Evolutionary conservation across 306 rosid genomes (phyloP), one percentile per base, ranked within the genome.

Genomic region (Calophaca sinica): DNA sequence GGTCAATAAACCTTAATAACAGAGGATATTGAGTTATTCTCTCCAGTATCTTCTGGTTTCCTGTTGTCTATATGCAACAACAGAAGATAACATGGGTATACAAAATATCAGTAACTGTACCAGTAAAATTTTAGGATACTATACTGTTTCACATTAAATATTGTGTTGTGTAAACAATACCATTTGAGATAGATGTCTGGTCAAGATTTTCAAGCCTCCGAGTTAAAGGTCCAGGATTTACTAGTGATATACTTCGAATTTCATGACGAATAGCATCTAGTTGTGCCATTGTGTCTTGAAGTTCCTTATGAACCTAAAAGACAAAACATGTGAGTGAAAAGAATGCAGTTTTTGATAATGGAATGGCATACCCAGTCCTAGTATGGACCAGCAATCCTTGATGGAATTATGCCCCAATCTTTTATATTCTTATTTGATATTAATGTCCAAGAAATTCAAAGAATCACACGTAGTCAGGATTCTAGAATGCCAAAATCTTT

Each of bases 251-350:
- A 51, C 89, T 87, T 74, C 93, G 86, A 13, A 94, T 87, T 82
- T 91, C 98, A 78, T 89, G 82, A 62, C 88, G 92, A 84, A 94
- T 91, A 29, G 96, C 93, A 62, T 94, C 97, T 45, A 94, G 75
- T 57, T 94, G 97, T 5, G 97, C 79, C 79, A 91, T 81, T 33
- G 96, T 84, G 54, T 91, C 98, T 74, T 89, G 97, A 58, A 94
- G 90, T 74, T 94, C 97, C 70, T 91, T 87, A 77, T 94, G 96
- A 82, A 94, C 93, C 96, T 91, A 76, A 59, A 60, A 10, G 41
- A 38, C 77, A 69, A 36, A 62, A 61, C 5, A 72, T 26, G 57
- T 39, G 9, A 54, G 36, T 26, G 70, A 58, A 73, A 29, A 51
- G 13, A 62, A 20, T 62, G 41, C 5, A 70, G 66, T 59, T 52